A percentile compares a stretch with the other conserved stretches of the same genome.
These are phyloP conservation scores for Nitzschia sp. DNA, from an alignment of 108 stramenopile species.

Conservation along the genomic window DNA sequence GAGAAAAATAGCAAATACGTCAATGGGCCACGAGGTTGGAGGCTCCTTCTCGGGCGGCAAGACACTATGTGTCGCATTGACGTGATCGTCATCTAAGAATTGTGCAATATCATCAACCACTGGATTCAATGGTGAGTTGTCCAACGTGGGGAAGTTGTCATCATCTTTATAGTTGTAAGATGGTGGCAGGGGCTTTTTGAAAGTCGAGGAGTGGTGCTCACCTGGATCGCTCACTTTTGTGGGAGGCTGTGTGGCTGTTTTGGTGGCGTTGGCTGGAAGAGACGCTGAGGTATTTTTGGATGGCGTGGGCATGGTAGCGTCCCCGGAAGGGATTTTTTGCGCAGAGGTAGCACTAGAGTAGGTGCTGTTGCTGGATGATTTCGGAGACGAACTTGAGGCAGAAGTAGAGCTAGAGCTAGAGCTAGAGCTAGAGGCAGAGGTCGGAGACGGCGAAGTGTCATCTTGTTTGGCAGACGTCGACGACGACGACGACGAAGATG, in stretches of 20 bases:
- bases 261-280: background rate
- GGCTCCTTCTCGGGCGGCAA: conserved; percentile 34
- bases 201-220: background rate
- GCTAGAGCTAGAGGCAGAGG: background rate
- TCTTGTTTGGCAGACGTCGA: background rate
- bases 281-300: conserved; percentile 1
- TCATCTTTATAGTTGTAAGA: conserved; percentile 5
- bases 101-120: conserved; percentile 17
- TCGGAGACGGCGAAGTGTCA: background rate
- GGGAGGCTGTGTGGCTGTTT: background rate
- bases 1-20: conserved; percentile 24
- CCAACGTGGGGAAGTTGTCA: background rate
- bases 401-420: background rate
- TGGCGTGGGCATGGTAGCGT: background rate
- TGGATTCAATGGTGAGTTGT: conserved; percentile 10
- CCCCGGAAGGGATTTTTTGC: background rate
- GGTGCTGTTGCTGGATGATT: background rate
- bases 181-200: background rate
- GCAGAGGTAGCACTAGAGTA: background rate
- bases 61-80: conserved; percentile 1
- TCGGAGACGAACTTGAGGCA: background rate
- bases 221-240: conserved; percentile 4
- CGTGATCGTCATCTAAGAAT: conserved; percentile 6
- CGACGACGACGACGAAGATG: background rate
- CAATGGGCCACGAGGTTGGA: conserved; percentile 24